Evolutionary conservation across 2,329 filamentous ascomycete species (phyloP).

Genomic region (Penicillium griseofulvum): DNA sequence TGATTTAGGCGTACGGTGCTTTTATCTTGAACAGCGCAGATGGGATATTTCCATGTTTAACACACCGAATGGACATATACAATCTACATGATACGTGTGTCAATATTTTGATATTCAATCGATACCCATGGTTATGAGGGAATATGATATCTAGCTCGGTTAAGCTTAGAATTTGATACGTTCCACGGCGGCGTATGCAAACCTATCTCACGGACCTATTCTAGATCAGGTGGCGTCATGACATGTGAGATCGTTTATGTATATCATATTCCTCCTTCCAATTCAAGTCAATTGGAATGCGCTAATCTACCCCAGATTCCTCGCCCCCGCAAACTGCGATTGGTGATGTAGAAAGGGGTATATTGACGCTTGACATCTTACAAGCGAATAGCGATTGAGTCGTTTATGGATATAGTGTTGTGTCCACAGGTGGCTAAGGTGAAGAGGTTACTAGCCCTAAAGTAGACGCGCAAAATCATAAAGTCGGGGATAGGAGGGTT

Average conservation of each 20-base stretch:
- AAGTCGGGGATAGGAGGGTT: too few relatives aligned
- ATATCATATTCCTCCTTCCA: not conserved
- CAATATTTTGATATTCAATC: not conserved
- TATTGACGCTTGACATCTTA: not conserved
- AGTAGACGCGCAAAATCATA: not conserved
- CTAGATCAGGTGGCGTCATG: not conserved
- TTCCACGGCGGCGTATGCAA: not conserved
- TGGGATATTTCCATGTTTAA: not conserved
- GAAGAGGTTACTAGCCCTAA: not conserved
- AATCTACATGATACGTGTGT: not conserved
- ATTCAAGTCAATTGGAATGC: not conserved
- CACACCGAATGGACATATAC: not conserved
- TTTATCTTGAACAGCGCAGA: not conserved
- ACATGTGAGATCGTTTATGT: too few relatives aligned
- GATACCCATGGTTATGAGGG: not conserved
- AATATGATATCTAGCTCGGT: not conserved
- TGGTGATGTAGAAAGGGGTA: not conserved
- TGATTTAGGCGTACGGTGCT: not conserved
- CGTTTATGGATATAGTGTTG: not conserved
- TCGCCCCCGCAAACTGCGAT: not conserved
- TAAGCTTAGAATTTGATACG: not conserved
- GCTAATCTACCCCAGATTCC: slow-evolving; percentile 3
- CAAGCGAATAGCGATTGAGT: not conserved
- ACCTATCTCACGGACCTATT: not conserved
- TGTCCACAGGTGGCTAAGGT: not conserved